phyloP scores from a whole-genome alignment of 1,139 yeast species.

The Nadsonia starkeyi-henricii region DNA sequence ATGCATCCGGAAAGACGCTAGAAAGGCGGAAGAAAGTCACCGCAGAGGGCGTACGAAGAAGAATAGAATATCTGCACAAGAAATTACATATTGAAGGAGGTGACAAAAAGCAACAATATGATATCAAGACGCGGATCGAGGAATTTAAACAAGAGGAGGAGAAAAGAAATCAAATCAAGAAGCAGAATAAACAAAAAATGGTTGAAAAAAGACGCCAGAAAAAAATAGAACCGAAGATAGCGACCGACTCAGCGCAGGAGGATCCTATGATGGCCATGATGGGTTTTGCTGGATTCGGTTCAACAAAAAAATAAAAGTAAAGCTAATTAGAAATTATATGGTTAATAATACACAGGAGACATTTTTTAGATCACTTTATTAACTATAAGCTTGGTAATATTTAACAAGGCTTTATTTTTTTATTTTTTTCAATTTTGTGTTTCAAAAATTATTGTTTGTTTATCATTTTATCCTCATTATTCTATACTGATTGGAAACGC shows the following conservation, averaged over 20 bases:
- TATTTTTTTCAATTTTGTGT: no score
- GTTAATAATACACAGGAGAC: no score
- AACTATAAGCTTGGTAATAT: no score
- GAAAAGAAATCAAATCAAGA: constrained; percentile 19
- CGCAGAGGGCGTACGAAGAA: constrained; percentile 23
- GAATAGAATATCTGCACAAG: constrained; percentile 19
- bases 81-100: constrained; percentile 24
- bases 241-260: constrained; percentile 7
- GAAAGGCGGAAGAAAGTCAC: constrained; percentile 22
- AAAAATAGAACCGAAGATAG: constrained; percentile 12
- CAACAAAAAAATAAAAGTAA: background rate
- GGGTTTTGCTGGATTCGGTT: constrained; percentile 34
- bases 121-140: constrained; percentile 33
- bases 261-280: constrained; percentile 31
- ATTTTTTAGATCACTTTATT: no score
- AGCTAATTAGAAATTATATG: background rate
- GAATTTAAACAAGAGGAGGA: constrained; percentile 31
- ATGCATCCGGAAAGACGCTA: constrained; percentile 20
- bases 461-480: no score
- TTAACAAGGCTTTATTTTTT: no score
- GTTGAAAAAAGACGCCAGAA: constrained; percentile 17
- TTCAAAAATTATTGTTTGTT: no score
- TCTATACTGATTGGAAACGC: no score
- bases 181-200: constrained; percentile 12
- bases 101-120: constrained; percentile 28